These are phyloP conservation scores for Ettlia oleoabundans DNA, from an alignment of 139 green algal species.

Conservation along the genomic window DNA sequence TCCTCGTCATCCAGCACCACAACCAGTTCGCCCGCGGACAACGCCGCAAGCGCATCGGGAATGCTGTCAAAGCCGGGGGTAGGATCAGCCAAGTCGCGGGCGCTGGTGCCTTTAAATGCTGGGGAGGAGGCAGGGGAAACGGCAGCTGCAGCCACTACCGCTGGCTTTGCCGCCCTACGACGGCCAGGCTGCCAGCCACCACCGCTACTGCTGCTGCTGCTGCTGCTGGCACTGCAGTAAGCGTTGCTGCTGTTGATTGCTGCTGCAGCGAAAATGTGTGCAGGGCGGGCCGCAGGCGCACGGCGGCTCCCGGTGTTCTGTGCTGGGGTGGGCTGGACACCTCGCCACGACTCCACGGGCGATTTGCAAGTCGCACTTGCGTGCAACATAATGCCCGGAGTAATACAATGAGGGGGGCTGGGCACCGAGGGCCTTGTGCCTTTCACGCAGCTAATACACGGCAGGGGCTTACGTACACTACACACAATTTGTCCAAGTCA, in stretches of 20 bases:
- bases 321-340: no score
- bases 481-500: no score
- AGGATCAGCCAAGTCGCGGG: constrained; percentile 27
- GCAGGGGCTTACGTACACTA: no score
- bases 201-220: not conserved
- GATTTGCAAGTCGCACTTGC: no score
- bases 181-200: not conserved
- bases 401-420: no score
- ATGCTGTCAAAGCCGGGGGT: constrained; percentile 50
- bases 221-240: not conserved
- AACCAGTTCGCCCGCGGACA: constrained; percentile 82
- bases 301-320: no score
- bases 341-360: no score
- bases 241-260: not conserved
- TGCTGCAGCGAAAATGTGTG: no score
- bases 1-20: constrained; percentile 98
- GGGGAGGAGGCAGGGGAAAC: not conserved
- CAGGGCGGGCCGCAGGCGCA: no score
- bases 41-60: constrained; percentile 59
- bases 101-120: not conserved
- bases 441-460: no score
- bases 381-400: no score
- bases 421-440: no score
- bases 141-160: not conserved
- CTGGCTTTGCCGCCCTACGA: not conserved